Base-by-base conservation (phyloP, 345 rosid species). In the Zanthoxylum bungeanum region DNA sequence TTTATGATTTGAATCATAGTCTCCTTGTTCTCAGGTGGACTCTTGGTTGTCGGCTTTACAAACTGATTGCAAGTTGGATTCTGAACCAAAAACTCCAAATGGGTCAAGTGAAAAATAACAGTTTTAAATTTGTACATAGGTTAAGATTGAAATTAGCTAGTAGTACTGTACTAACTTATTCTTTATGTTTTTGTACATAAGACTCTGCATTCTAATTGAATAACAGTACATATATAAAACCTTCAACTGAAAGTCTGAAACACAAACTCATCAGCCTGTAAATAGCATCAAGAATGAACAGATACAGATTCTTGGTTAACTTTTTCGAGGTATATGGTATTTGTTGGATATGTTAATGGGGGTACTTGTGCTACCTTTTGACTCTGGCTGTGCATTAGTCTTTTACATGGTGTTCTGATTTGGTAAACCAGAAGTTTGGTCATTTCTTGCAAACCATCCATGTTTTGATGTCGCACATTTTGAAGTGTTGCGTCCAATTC, bases 11-110 rank as follows among this genome's bases (percentile, higher is more conserved):
- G 27, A 36, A 36, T 39, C 11, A 66, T 58, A 28, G 71, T 44
- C 9, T 46, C 30, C 30, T n/a, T 44, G 34, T 56, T 60, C 52
- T 70, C 82, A 92, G 99, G 93, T 88, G 64, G 81, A 87, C 69
- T 78, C 96, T 5, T 95, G 98, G 99, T 59, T 92, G 79, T 76
- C 79, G 7, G 80, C 85, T 17, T 66, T 95, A 75, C 77, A 76
- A 67, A 39, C 55, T 16, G 91, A 90, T 60, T 84, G 83, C 85
- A 82, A 85, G 71, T 44, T 66, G 70, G 88, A 56, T 27, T 50
- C 77, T 25, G 84, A 77, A 71, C 59, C 73, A 7, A 77, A 81
- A 64, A 68, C 72, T 30, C 80, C 82, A 24, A 81, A 87, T 64
- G 89, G 85, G 49, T 63, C 71, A 53, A 62, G 67, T 16, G 49